These are phyloP conservation scores for Eragrostis tef DNA, from an alignment of 202 grass and related monocot genomes.

Conservation along the genomic window DNA sequence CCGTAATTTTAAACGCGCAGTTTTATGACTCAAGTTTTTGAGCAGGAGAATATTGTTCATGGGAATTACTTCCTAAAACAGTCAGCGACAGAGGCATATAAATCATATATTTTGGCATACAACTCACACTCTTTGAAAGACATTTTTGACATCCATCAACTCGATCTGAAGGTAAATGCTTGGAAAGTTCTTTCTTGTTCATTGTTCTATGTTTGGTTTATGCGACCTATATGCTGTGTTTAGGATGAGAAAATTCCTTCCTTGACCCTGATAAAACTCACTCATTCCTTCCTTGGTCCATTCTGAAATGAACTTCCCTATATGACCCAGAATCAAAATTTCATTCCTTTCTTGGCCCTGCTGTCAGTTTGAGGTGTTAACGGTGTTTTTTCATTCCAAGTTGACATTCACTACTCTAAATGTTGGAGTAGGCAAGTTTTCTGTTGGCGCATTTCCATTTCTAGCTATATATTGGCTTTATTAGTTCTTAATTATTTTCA, in stretches of 20 bases:
- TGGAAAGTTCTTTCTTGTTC: not conserved
- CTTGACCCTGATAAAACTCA: not conserved
- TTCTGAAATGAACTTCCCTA: no score
- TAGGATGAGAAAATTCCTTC: no score
- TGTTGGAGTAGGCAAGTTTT: not conserved
- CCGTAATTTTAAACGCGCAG: not conserved
- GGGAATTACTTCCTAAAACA: constrained; percentile 63
- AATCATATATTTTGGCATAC: constrained; percentile 79
- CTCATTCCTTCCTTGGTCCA: no score
- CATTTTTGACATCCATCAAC: constrained; percentile 79
- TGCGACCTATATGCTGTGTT: not conserved
- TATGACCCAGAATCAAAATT: no score
- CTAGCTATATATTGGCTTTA: not conserved
- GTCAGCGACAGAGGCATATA: constrained; percentile 77
- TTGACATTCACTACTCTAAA: not conserved
- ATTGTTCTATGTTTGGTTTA: constrained; percentile 11
- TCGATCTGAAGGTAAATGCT: constrained; percentile 77
- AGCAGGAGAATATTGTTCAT: constrained; percentile 69
- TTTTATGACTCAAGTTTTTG: constrained; percentile 10
- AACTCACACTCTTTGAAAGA: constrained; percentile 85
- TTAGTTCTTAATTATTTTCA: not conserved
- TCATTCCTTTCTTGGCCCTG: no score
- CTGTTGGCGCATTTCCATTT: not conserved
- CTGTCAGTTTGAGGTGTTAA: no score
- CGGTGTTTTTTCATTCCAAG: not conserved